Evolutionary conservation across 208 protist genomes (phyloP).

Genomic region (Acanthamoeba culbertsoni): DNA sequence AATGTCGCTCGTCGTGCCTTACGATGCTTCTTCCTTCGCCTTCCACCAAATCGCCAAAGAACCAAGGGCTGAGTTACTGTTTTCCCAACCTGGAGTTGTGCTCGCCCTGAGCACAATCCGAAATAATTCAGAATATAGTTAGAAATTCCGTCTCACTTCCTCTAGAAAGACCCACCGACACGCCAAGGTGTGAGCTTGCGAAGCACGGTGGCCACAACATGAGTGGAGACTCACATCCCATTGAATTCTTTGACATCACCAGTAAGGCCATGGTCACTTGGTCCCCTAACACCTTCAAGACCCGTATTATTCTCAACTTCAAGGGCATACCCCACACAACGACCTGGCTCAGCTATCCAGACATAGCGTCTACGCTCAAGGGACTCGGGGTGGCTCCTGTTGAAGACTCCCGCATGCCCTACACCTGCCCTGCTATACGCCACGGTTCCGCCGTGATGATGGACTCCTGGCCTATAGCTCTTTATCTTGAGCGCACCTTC

Average conservation of each 20-base stretch:
- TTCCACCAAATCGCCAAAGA: neutral
- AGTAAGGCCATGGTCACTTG: neutral
- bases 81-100: neutral
- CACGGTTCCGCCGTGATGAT: neutral
- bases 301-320: conserved; percentile 15
- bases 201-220: neutral
- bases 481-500: conserved; percentile 34
- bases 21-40: neutral
- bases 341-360: conserved; percentile 40
- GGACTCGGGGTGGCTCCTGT: neutral
- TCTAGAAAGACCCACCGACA: neutral
- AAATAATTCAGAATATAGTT: too few species aligned
- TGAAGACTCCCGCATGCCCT: neutral
- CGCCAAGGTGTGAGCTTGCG: neutral
- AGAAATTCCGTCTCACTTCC: too few species aligned
- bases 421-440: neutral
- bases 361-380: neutral
- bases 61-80: neutral
- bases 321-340: conserved; percentile 26
- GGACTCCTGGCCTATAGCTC: conserved; percentile 13
- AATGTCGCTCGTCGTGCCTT: neutral
- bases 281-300: neutral
- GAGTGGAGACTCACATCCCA: neutral
- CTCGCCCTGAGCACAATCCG: too few species aligned
- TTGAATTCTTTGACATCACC: conserved; percentile 46